Conservation (phyloP, 2,329 filamentous ascomycete genomes). For the Nakataea oryzae region DNA sequence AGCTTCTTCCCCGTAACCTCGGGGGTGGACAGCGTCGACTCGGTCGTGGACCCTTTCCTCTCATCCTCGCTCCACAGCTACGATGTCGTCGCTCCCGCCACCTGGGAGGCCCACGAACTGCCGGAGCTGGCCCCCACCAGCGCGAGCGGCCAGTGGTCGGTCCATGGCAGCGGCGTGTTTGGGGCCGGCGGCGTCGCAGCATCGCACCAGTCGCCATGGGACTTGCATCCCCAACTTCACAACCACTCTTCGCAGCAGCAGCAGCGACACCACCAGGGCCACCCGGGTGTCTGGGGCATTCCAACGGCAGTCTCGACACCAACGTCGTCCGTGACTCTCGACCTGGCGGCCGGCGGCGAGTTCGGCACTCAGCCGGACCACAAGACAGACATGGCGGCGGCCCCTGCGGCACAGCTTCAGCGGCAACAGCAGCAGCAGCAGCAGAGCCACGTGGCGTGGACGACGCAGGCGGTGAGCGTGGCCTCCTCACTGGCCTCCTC, state of each 20-base stretch:
- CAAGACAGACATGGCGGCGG: no score
- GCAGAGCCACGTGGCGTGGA: no score
- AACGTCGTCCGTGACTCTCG: not conserved
- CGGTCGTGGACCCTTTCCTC: slow-evolving; percentile 5
- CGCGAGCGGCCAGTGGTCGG: not conserved
- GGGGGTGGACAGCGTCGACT: slow-evolving; percentile 4
- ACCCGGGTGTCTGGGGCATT: not conserved
- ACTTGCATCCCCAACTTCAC: not conserved
- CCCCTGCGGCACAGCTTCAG: no score
- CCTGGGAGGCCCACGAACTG: slow-evolving; percentile 10
- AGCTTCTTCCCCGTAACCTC: slow-evolving; percentile 7
- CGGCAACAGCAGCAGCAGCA: no score
- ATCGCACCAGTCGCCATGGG: not conserved
- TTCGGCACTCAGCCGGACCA: not conserved
- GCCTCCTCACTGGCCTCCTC: not conserved
- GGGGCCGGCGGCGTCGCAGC: no score
- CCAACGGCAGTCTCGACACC: not conserved
- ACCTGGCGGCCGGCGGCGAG: not conserved
- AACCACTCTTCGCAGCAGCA: not conserved
- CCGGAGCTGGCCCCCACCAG: slow-evolving; percentile 9
- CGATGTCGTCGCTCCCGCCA: slow-evolving; percentile 7
- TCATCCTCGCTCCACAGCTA: slow-evolving; percentile 6
- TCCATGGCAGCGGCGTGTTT: not conserved
- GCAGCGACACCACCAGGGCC: not conserved
- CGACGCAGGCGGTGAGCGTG: no score